Percentiles rank a stretch among this genome's conserved stretches.
phyloP scores from a whole-genome alignment of 164 flowering plant species.

The Piper longum region DNA sequence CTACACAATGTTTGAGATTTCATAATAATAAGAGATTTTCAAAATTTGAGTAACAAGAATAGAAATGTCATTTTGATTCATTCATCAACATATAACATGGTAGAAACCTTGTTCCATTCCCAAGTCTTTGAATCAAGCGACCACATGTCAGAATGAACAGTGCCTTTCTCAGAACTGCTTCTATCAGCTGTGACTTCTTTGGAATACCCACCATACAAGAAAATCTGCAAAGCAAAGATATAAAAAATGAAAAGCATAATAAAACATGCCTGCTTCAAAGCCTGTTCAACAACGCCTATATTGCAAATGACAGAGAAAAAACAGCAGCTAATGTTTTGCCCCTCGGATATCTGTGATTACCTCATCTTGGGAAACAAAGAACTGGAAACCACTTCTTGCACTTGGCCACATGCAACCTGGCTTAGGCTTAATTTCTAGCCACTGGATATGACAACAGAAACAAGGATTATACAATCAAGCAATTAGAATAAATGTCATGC shows the following conservation, averaged over 20 bases:
- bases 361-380: conserved; percentile 89
- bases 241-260: conserved; percentile 4
- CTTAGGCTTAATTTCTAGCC: conserved; percentile 93
- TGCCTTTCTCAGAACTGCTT: conserved; percentile 72
- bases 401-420: conserved; percentile 97
- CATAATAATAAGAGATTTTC: neutral
- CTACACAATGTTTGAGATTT: neutral
- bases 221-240: conserved; percentile 35
- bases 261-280: neutral
- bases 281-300: neutral
- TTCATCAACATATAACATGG: neutral
- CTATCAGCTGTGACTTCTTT: conserved; percentile 81
- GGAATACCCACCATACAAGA: conserved; percentile 88
- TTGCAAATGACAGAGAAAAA: neutral
- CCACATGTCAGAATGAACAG: conserved; percentile 92
- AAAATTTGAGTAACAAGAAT: neutral
- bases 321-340: neutral
- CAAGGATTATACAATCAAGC: neutral
- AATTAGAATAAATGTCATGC: neutral
- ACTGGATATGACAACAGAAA: conserved; percentile 23
- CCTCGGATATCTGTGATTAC: conserved; percentile 18
- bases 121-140: conserved; percentile 92
- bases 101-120: conserved; percentile 92
- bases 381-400: conserved; percentile 91
- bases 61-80: too few relatives aligned